These are phyloP conservation scores for Hypomyces perniciosus DNA, from an alignment of 2,329 filamentous ascomycete species.

Conservation along the genomic window DNA sequence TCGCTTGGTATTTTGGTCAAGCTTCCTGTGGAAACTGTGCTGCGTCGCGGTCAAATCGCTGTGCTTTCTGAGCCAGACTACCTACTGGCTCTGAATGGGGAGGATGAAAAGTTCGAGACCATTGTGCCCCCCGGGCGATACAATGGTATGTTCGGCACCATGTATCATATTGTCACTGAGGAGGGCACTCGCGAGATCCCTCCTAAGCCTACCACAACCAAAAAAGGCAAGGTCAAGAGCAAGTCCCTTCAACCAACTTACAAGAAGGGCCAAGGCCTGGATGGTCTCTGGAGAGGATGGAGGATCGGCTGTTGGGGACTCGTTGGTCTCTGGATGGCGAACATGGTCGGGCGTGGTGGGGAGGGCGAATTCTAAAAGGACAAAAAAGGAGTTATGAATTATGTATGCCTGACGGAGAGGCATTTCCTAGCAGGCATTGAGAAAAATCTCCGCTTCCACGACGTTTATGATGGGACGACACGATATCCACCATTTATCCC, in stretches of 20 bases:
- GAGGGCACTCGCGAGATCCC: slow-evolving; percentile 61
- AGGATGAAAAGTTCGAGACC: slow-evolving; percentile 52
- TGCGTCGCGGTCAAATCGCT: slow-evolving; percentile 79
- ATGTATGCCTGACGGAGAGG: slow-evolving; percentile 18
- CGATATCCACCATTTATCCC: slow-evolving; percentile 20
- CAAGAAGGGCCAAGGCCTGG: slow-evolving; percentile 59
- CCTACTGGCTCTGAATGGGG: slow-evolving; percentile 40
- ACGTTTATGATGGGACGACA: slow-evolving; percentile 33
- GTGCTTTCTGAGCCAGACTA: slow-evolving; percentile 55
- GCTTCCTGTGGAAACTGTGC: slow-evolving; percentile 84
- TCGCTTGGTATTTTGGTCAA: slow-evolving; percentile 77
- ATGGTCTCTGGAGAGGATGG: slow-evolving; percentile 68
- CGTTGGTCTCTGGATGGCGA: slow-evolving; percentile 67
- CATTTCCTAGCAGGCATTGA: slow-evolving; percentile 21
- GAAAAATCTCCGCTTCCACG: slow-evolving; percentile 32
- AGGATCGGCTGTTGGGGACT: slow-evolving; percentile 73
- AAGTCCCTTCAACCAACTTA: slow-evolving; percentile 29
- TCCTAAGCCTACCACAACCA: slow-evolving; percentile 26
- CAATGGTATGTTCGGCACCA: slow-evolving; percentile 80
- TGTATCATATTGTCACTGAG: slow-evolving; percentile 78
- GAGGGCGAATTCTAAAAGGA: slow-evolving; percentile 51
- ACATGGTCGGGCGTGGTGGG: slow-evolving; percentile 55
- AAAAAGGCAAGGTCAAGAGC: slow-evolving; percentile 27
- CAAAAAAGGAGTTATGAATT: neutral
- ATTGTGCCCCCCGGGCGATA: slow-evolving; percentile 78